Base-by-base conservation (phyloP, 2,329 filamentous ascomycete genomes). In the Ceratocystis alfenasii region DNA sequence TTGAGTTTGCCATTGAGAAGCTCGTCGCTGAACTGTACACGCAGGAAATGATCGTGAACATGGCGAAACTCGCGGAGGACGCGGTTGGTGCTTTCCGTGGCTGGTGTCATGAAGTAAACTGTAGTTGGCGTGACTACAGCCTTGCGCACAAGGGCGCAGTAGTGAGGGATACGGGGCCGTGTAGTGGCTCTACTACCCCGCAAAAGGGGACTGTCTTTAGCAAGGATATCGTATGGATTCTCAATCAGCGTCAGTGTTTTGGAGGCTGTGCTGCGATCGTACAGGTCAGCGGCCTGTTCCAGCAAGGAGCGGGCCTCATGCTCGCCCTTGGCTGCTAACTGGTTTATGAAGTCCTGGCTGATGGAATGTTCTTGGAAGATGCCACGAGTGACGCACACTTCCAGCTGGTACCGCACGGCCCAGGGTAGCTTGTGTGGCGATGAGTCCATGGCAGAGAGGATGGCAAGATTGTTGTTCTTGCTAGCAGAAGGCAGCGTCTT, bases 1-100 rank as follows among this genome's bases (percentile, higher is more conserved):
- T 80, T 81, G 28, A 92, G 85, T 4, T 81, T 80, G 0, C 86
- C 85, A 66, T 83, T 74, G 6, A 76, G 73, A 28, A 85, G 79
- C 74, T 99, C 94, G 63, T 96, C 93, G 0, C 87, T 87, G 73
- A 99, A 97, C 69, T 92, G 89, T 2, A 97, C 86, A 2, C 93
- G 85, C 8, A 99, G 78, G 70, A 99, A 99, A 1, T 88, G 85
- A 72, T 96, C 91, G 17, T 84, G 80, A 15, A 80, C 70, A 66
- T 86, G 78, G 63, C 83, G 78, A 72, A 88, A 94, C 57, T 87
- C 81, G 17, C 94, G 84, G 50, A 95, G 80, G 1, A 99, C 86
- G 1, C 94, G 83, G 72, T 99, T 97, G 0, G 92, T 94, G 0
- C 87, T 88, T 71, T 99, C 94, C 1, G 95, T 82, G 0, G 83